Evolutionary conservation across 2,329 filamentous ascomycete genomes (phyloP).

Genomic region (Xylariaceae sp.): DNA sequence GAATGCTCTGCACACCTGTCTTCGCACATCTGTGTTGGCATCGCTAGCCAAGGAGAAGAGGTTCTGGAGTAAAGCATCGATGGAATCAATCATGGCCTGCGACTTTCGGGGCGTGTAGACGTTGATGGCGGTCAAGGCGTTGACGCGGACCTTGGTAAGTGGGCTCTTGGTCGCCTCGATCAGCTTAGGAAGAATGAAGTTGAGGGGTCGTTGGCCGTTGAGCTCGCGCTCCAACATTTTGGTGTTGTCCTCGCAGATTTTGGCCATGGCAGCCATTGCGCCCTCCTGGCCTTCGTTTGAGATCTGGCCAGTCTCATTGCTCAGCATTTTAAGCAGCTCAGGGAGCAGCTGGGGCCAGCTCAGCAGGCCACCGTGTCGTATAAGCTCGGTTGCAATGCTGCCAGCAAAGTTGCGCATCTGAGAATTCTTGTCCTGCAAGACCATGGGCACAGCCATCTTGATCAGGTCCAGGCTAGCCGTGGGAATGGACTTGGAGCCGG

Average conservation of each 20-base stretch:
- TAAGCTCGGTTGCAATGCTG: conserved; percentile 89
- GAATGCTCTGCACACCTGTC: conserved; percentile 90
- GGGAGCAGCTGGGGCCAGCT: conserved; percentile 89
- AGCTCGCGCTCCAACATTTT: conserved; percentile 83
- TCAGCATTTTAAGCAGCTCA: conserved; percentile 73
- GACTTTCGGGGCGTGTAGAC: conserved; percentile 85
- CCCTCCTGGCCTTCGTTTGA: conserved; percentile 78
- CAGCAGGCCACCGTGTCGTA: conserved; percentile 77
- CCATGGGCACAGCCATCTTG: conserved; percentile 71
- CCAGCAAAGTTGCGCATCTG: conserved; percentile 88
- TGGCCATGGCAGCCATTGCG: conserved; percentile 86
- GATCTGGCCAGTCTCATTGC: conserved; percentile 65
- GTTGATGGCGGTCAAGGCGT: conserved; percentile 82
- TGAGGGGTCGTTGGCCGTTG: conserved; percentile 81
- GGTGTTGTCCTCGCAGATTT: conserved; percentile 96
- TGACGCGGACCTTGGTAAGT: conserved; percentile 71
- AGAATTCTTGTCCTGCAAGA: conserved; percentile 73
- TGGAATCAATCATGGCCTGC: conserved; percentile 72
- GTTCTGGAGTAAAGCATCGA: conserved; percentile 77
- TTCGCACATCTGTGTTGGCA: conserved; percentile 73
- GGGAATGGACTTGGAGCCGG: conserved; percentile 71
- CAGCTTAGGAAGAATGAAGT: conserved; percentile 84
- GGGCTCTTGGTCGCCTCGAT: conserved; percentile 79
- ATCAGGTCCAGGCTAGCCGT: conserved; percentile 71
- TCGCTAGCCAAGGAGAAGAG: conserved; percentile 81